These are phyloP conservation scores for Bryoerythrophyllum caledonicum DNA, from an alignment of 225 moss, liverwort and hornwort genomes.

Conservation along the genomic window DNA sequence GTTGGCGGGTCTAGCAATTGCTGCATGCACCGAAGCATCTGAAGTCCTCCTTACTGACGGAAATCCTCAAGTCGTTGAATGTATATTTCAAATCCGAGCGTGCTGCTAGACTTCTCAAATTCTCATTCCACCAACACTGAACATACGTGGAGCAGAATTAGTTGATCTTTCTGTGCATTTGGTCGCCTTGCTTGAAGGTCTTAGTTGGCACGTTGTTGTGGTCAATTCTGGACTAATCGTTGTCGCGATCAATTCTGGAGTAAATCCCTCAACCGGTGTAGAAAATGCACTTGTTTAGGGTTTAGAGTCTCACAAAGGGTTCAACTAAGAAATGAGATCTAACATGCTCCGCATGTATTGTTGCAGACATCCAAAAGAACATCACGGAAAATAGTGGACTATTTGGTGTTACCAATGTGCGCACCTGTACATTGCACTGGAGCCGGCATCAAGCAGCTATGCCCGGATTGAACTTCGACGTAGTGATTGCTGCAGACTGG, in stretches of 20 bases:
- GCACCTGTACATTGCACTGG: constrained; percentile 68
- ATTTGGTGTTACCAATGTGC: constrained; percentile 65
- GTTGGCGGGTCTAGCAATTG: constrained; percentile 85
- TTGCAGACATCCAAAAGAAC: constrained; percentile 63
- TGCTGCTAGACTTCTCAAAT: constrained; percentile 5
- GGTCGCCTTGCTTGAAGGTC: background rate
- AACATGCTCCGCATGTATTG: background rate
- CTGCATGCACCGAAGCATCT: constrained; percentile 69
- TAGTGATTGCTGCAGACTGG: constrained; percentile 91
- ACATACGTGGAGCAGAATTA: background rate
- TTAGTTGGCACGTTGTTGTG: background rate
- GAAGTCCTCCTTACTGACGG: constrained; percentile 88
- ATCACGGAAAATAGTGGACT: constrained; percentile 46
- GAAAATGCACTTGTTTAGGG: constrained; percentile 11
- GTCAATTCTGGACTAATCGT: too few relatives aligned
- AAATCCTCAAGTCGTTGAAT: constrained; percentile 83
- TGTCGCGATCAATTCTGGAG: constrained; percentile 1
- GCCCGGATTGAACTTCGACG: constrained; percentile 58
- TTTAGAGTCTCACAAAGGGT: background rate
- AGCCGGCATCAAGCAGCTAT: constrained; percentile 60
- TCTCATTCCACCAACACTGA: background rate
- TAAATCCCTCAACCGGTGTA: background rate
- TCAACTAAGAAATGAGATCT: constrained; percentile 13
- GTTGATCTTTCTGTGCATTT: background rate
- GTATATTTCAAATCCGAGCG: constrained; percentile 38